Evolutionary conservation across 164 flowering plant species (phyloP).

Genomic region (Piper longum): DNA sequence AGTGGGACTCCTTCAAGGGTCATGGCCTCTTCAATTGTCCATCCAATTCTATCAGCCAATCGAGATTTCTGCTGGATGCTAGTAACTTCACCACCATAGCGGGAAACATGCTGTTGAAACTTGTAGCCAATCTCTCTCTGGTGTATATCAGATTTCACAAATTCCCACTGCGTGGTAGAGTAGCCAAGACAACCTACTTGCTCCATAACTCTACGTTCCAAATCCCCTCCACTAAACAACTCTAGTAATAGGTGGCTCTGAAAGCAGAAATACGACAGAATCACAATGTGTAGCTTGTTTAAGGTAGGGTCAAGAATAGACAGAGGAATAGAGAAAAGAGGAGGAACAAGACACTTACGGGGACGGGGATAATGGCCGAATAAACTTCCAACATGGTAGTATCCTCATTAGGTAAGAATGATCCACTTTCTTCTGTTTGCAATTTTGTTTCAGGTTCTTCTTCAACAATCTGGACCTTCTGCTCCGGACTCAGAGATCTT

Average conservation of each 20-base stretch:
- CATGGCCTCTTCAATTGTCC: conserved; percentile 84
- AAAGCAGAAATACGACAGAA: neutral
- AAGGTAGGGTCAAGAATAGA: no score
- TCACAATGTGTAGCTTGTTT: neutral
- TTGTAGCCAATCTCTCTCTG: conserved; percentile 71
- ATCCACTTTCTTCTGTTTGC: conserved; percentile 66
- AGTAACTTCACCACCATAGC: conserved; percentile 75
- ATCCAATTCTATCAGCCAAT: conserved; percentile 48
- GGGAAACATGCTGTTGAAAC: conserved; percentile 54
- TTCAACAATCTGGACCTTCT: conserved; percentile 76
- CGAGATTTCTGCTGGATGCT: conserved; percentile 72
- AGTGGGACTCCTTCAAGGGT: conserved; percentile 81
- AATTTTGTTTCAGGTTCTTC: conserved; percentile 66
- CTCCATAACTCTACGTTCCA: conserved; percentile 71
- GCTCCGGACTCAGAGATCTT: conserved; percentile 80
- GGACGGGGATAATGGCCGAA: conserved; percentile 42
- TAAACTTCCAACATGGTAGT: conserved; percentile 66
- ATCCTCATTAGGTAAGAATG: conserved; percentile 63
- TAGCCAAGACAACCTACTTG: conserved; percentile 66
- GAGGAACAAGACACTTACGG: conserved; percentile 40
- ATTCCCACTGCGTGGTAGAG: conserved; percentile 73
- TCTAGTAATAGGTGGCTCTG: conserved; percentile 59
- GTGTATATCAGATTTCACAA: conserved; percentile 51
- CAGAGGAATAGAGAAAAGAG: neutral
- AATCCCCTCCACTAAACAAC: conserved; percentile 55